Percentiles rank a stretch among this genome's conserved stretches.
Evolutionary conservation across 495 filamentous ascomycete genomes (phyloP).

Genomic region (Xylaria castorea): DNA sequence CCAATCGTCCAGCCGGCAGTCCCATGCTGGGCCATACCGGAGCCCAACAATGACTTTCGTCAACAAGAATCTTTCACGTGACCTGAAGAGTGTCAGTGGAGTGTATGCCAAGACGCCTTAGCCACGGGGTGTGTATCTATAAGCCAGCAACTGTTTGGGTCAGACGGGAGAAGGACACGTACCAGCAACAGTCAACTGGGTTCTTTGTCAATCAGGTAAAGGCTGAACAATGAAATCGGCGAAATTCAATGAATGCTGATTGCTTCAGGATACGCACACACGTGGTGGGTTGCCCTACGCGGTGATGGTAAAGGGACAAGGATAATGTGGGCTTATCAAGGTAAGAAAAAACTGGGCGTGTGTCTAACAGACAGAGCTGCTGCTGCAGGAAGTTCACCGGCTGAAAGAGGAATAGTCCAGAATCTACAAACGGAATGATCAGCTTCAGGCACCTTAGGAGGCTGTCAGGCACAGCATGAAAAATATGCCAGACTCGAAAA

Average conservation of each 20-base stretch:
- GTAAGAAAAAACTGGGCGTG: conserved; percentile 9
- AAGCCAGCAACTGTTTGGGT: neutral
- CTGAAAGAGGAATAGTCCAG: conserved; percentile 25
- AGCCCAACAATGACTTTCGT: neutral
- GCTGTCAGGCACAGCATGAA: conserved; percentile 6
- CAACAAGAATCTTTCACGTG: conserved; percentile 23
- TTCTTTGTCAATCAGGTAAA: neutral
- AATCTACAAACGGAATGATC: conserved; percentile 30
- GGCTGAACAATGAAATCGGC: neutral
- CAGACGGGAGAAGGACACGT: conserved; percentile 7
- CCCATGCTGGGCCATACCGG: conserved; percentile 25
- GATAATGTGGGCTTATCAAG: conserved; percentile 9
- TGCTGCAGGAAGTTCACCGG: neutral
- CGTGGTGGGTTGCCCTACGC: neutral
- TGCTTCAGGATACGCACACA: neutral
- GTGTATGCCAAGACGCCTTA: conserved; percentile 16
- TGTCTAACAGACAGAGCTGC: neutral
- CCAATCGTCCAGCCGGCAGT: conserved; percentile 19
- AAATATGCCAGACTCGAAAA: conserved; percentile 2
- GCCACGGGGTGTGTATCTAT: conserved; percentile 16
- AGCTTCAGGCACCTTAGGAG: conserved; percentile 24
- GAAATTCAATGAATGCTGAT: neutral
- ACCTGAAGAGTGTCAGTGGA: conserved; percentile 24
- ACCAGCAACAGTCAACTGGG: neutral
- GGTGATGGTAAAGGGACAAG: neutral